Evolutionary conservation across 2,329 filamentous ascomycete species (phyloP), one percentile per base, ranked within the genome.

Genomic region (Paraphoma chrysanthemicola): DNA sequence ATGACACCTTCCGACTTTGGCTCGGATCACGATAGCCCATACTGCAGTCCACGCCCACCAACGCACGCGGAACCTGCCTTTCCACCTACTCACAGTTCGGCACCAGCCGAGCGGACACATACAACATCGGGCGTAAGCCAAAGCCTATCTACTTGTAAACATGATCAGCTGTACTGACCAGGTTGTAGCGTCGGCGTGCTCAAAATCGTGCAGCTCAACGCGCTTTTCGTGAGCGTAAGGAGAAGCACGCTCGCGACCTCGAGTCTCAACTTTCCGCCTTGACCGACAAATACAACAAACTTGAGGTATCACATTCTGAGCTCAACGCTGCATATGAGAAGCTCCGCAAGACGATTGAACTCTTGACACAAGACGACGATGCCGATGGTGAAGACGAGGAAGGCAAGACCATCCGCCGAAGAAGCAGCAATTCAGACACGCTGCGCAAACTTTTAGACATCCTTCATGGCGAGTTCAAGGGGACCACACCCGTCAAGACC

Each of bases 231-330:
- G 85, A 88, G 69, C 81, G 86, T 51, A 88, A 88, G 66, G 85
- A 89, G 67, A 86, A 88, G 70, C 83, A 87, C 59, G 88, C 88
- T 66, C 83, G 84, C 58, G 86, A 89, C 63, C 82, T 89, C 17
- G 86, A 89, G 70, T 70, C 79, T 36, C 81, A 86, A 48, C 81
- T 89, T 31, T 74, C 74, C 45, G 81, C 84, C 16, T 76, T 86
- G 48, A 82, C 82, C 59, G 80, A 83, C 23, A 84, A 82, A 63
- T 85, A 88, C 70, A 82, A 82, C 56, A 79, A 80, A 33, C 81
- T 88, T 51, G 81, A 81, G 59, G 79, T 81, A 49, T 85, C 84
- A 4, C 86, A 87, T 67, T 74, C 64, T 0, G 75, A 78, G 49
- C 73, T 79, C 23, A 73, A 67, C 39, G 66, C 64, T 11, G 72